phyloP scores from a whole-genome alignment of 2,329 filamentous ascomycete species.

The Colletotrichum paranaense region DNA sequence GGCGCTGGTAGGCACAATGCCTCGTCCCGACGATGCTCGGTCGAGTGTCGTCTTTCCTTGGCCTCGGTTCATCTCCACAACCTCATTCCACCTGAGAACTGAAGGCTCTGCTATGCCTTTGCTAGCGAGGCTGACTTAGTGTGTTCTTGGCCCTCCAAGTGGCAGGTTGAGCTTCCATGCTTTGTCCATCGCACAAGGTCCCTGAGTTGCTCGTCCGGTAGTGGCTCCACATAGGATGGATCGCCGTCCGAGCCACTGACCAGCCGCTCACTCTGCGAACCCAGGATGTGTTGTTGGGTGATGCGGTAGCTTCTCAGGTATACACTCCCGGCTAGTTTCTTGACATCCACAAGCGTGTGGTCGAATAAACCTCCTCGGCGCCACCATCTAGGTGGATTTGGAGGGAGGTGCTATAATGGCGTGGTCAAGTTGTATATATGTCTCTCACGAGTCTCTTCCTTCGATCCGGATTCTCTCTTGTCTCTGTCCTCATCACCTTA shows the following conservation, averaged over 20 bases:
- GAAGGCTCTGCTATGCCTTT: background rate
- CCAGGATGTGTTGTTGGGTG: background rate
- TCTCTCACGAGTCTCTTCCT: background rate
- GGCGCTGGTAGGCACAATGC: background rate
- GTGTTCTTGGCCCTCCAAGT: background rate
- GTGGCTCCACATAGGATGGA: background rate
- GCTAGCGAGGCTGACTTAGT: conserved; percentile 9
- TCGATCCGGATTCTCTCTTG: background rate
- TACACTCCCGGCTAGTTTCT: background rate
- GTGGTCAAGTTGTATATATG: background rate
- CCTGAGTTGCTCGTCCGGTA: background rate
- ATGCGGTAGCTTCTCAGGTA: background rate
- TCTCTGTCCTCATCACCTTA: background rate
- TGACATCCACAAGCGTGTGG: background rate
- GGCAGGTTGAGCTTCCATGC: conserved; percentile 10
- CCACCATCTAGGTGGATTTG: background rate
- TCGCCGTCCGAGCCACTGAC: background rate
- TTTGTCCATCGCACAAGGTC: conserved; percentile 7
- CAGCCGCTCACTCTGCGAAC: background rate
- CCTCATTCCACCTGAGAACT: background rate
- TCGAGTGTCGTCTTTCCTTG: conserved; percentile 3
- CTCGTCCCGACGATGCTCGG: background rate
- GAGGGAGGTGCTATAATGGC: background rate
- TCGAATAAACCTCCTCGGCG: background rate
- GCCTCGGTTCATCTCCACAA: conserved; percentile 19